A percentile compares a stretch with the other conserved stretches of the same genome.
Conservation (phyloP, 768 basidiomycete genomes). For the Dacryopinax primogenitus region DNA sequence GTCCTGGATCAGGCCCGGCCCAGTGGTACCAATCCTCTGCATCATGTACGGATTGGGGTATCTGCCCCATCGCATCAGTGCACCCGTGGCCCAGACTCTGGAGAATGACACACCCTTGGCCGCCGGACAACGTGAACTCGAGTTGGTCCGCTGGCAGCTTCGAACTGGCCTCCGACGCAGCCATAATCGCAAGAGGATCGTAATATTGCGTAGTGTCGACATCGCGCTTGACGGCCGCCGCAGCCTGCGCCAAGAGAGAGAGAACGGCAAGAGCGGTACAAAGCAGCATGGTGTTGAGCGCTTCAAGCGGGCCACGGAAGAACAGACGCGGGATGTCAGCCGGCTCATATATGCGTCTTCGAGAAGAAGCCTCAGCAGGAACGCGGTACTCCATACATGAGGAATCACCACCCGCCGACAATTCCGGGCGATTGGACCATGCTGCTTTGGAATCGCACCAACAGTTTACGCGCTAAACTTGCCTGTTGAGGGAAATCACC, state of each 20-base stretch:
- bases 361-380: neutral
- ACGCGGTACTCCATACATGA: neutral
- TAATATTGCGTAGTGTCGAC: neutral
- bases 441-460: neutral
- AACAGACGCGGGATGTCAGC: neutral
- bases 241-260: neutral
- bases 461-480: neutral
- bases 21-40: neutral
- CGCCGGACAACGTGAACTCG: neutral
- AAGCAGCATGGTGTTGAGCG: neutral
- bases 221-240: neutral
- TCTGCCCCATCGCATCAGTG: neutral
- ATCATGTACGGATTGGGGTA: constrained; percentile 1
- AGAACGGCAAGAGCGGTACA: neutral
- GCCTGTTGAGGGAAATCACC: neutral
- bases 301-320: neutral
- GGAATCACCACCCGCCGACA: neutral
- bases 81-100: neutral
- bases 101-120: neutral
- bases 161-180: neutral
- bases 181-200: neutral
- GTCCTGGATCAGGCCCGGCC: neutral
- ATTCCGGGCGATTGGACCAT: neutral
- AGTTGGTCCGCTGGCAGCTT: neutral
- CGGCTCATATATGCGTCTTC: neutral